Evolutionary conservation across 1,139 yeast species (phyloP).

Genomic region (Yamadazyma pseudoaaseri): DNA sequence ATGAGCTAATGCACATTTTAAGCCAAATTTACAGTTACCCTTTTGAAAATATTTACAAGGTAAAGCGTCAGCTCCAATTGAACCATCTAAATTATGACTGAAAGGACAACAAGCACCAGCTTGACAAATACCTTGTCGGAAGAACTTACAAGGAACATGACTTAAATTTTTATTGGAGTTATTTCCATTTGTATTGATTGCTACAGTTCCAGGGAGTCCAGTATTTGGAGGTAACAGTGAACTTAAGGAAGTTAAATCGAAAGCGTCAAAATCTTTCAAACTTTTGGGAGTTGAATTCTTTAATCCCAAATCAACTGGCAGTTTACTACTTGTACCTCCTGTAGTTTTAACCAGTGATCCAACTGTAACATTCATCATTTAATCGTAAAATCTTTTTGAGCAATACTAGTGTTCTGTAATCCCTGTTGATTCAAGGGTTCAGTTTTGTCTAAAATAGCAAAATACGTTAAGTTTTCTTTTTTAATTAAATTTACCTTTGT

Average conservation of each 20-base stretch:
- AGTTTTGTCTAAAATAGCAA: no score
- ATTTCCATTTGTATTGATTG: slow-evolving; percentile 13
- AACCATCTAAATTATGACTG: slow-evolving; percentile 70
- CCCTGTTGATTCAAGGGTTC: no score
- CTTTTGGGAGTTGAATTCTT: slow-evolving; percentile 1
- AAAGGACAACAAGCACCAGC: slow-evolving; percentile 93
- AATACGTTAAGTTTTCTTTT: no score
- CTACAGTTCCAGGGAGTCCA: slow-evolving; percentile 38
- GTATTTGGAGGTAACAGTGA: slow-evolving; percentile 38
- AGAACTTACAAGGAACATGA: slow-evolving; percentile 96
- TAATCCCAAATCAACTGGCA: not conserved
- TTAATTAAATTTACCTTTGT: no score
- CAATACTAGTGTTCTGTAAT: no score
- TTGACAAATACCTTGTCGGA: slow-evolving; percentile 86
- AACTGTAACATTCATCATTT: not conserved
- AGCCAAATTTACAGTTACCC: slow-evolving; percentile 93
- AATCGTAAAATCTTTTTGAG: no score
- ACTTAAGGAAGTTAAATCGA: slow-evolving; percentile 10
- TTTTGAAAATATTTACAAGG: slow-evolving; percentile 93
- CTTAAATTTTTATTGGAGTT: slow-evolving; percentile 50
- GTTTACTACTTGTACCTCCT: not conserved
- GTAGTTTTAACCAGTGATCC: not conserved
- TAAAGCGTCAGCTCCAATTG: slow-evolving; percentile 57
- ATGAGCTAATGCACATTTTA: slow-evolving; percentile 91
- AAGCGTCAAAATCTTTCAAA: slow-evolving; percentile 5